Evolutionary conservation across 2,329 filamentous ascomycete genomes (phyloP).

Genomic region (Pseudocercospora vitis): DNA sequence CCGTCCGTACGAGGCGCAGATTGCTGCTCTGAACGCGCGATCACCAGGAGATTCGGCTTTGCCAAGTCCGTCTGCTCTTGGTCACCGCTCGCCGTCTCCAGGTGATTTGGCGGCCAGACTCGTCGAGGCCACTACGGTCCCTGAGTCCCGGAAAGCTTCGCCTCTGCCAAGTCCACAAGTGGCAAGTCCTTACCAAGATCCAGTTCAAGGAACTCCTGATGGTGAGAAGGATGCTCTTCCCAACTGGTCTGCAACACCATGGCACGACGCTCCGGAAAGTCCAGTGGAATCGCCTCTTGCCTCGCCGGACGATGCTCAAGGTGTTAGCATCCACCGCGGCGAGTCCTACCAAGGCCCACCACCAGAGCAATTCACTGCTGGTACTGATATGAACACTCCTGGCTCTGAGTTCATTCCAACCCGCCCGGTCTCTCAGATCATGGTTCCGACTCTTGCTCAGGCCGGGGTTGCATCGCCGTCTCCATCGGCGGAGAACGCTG

Average conservation of each 20-base stretch:
- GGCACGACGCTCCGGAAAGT: slow-evolving; percentile 7
- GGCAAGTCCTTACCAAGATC: background rate
- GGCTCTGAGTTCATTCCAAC: slow-evolving; percentile 19
- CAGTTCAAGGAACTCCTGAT: background rate
- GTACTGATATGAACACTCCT: slow-evolving; percentile 11
- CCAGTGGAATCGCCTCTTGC: slow-evolving; percentile 7
- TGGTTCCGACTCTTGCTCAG: slow-evolving; percentile 13
- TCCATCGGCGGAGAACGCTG: no score
- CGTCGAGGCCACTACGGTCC: background rate
- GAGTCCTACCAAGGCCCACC: slow-evolving; percentile 3
- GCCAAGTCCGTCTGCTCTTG: background rate
- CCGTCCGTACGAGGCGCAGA: slow-evolving; percentile 9
- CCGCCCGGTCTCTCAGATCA: slow-evolving; percentile 19
- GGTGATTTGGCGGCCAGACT: slow-evolving; percentile 4
- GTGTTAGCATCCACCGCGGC: background rate
- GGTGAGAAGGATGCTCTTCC: slow-evolving; percentile 1
- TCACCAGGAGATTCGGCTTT: background rate
- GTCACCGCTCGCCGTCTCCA: background rate
- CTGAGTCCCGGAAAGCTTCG: background rate
- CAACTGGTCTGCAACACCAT: slow-evolving; percentile 1
- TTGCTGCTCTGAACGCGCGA: slow-evolving; percentile 8
- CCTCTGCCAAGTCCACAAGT: slow-evolving; percentile 1
- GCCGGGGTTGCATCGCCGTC: background rate
- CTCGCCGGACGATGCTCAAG: background rate
- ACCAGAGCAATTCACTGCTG: slow-evolving; percentile 1